Percentiles rank a stretch among this genome's conserved stretches.
Conservation (phyloP, 805 yeast species). For the Schwanniomyces yamadae region DNA sequence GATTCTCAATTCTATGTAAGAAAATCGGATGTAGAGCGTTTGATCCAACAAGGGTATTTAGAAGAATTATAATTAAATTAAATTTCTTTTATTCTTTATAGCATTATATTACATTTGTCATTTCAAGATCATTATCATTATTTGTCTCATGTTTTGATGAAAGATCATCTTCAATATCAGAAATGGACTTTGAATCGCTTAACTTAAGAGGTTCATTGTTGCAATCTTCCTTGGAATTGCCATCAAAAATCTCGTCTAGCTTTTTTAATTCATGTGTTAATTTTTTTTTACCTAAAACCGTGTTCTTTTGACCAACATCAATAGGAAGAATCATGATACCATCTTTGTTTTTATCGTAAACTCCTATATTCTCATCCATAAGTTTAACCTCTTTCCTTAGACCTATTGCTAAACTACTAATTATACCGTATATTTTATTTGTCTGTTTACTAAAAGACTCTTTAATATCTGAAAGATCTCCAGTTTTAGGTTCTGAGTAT, state of each 20-base stretch:
- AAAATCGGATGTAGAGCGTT: constrained; percentile 88
- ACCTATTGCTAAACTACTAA: constrained; percentile 58
- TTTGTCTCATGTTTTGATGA: neutral
- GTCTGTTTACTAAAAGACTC: constrained; percentile 45
- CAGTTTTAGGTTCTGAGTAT: constrained; percentile 29
- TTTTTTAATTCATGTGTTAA: constrained; percentile 45
- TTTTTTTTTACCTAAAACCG: constrained; percentile 61
- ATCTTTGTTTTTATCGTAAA: constrained; percentile 43
- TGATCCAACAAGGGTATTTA: constrained; percentile 90
- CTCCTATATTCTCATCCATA: constrained; percentile 59
- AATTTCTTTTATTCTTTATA: too few species aligned
- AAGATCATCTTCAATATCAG: neutral
- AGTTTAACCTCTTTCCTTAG: constrained; percentile 65
- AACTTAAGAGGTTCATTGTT: too few species aligned
- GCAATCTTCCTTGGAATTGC: constrained; percentile 9
- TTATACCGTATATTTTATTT: constrained; percentile 47
- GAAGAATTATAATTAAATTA: constrained; percentile 58
- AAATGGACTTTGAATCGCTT: too few species aligned
- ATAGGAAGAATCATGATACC: constrained; percentile 61
- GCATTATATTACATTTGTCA: too few species aligned
- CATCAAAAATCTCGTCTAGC: constrained; percentile 8
- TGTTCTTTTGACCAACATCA: constrained; percentile 66
- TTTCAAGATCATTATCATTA: constrained; percentile 7
- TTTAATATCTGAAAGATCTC: constrained; percentile 24
- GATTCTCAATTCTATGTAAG: constrained; percentile 94